Base-by-base conservation (phyloP, 768 basidiomycete species). In the Russula earlei region DNA sequence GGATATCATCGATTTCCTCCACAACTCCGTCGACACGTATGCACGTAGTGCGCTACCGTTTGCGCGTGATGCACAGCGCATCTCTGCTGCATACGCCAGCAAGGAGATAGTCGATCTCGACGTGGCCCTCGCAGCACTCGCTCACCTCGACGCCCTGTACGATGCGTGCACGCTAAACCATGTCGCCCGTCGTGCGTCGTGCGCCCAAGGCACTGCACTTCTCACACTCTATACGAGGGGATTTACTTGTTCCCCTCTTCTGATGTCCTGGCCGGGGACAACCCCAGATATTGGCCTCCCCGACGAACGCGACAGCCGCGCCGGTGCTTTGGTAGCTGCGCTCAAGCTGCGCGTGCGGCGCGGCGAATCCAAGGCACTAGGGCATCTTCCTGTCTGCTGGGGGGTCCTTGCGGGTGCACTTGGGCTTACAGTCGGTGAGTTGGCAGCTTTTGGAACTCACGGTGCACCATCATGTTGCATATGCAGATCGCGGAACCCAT, bases 301-400 rank as follows among this genome's bases (percentile, higher is more conserved):
- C 54, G 17, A 64, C 64, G 33, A 68, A 67, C 51, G 60, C 25
- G 67, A 68, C 22, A 52, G 48, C 17, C 62, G 53, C n/a, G 59
- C 66, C 1, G 59, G 61, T 14, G 51, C 55, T 9, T 67, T 92
- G 31, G 71, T 93, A 19, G 83, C 89, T 31, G 69, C 70, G 42
- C 80, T 89, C 65, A 95, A 94, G 71, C 69, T 80, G 38, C 70
- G 71, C 43, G 77, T 88, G 2, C 76, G 91, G 53, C 72, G 71
- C 29, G 87, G 83, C 48, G 78, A 79, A 19, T 45, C 46, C 11
- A 33, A 76, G 78, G 0, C 77, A 74, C 33, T 19, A 25, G 95
- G 92, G 0, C 95, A 99, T 71, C 76, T 96, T 41, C 90, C 92
- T 0, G 72, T 91, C 15, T 95, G 91, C 68, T 99, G 92, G 87